These are phyloP conservation scores for Lodderomyces beijingensis DNA, from an alignment of 1,139 yeast species.

Conservation along the genomic window DNA sequence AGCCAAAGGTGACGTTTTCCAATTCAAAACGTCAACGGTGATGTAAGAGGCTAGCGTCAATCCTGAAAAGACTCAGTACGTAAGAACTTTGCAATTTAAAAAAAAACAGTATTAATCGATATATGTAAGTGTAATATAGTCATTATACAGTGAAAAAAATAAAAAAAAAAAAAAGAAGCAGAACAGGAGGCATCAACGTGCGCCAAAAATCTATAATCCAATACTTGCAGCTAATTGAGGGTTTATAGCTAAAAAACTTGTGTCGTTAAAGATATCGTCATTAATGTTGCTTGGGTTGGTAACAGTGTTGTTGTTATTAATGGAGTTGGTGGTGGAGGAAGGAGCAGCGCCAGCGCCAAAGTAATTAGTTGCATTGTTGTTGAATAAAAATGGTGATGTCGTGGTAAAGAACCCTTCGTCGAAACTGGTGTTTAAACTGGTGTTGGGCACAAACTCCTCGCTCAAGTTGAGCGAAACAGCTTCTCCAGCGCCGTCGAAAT, in stretches of 20 bases:
- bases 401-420: slow-evolving; percentile 7
- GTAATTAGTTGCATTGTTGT: slow-evolving; percentile 1
- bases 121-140: too few species aligned
- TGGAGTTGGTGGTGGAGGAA: neutral
- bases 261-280: slow-evolving; percentile 6
- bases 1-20: too few species aligned
- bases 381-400: slow-evolving; percentile 2
- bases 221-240: slow-evolving; percentile 8
- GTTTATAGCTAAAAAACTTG: slow-evolving; percentile 3
- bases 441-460: too few species aligned
- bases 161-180: neutral
- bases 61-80: too few species aligned
- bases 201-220: slow-evolving; percentile 8
- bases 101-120: too few species aligned
- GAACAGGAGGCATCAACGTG: neutral
- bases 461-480: too few species aligned
- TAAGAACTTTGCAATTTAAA: too few species aligned
- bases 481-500: too few species aligned
- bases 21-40: too few species aligned
- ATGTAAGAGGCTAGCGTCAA: too few species aligned
- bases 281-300: slow-evolving; percentile 1
- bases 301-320: neutral
- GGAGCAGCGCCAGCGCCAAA: slow-evolving; percentile 8
- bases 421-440: slow-evolving; percentile 1
- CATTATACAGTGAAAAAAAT: slow-evolving; percentile 1